Evolutionary conservation across 2,329 filamentous ascomycete genomes (phyloP), one percentile per base, ranked within the genome.

Genomic region (Sphaerostilbella broomeana): DNA sequence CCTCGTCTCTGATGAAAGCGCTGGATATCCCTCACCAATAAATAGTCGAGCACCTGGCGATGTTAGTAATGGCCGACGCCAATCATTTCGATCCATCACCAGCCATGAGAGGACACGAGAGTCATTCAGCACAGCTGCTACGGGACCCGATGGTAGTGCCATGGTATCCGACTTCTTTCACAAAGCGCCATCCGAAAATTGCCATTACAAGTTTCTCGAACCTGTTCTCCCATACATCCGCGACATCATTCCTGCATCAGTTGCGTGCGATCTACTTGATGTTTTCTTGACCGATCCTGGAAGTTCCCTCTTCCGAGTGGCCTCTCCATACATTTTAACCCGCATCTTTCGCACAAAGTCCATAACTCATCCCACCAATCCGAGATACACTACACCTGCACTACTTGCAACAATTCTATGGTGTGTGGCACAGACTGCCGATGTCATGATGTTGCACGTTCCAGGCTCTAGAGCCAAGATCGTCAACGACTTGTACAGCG

Each of bases 351-450:
- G 68, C 13, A 67, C 62, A 43, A 59, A 59, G 38, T 69, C 67
- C 1, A 55, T 72, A 4, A 52, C 68, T 0, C 59, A 65, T 28
- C 53, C 61, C 2, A 55, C 57, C 0, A 59, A 59, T 13, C 66
- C 67, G 2, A 59, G 69, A 17, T 54, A 51, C 8, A 63, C 61
- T 1, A 64, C 67, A 0, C 63, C 68, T 1, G 67, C 69, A 2
- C 52, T 73, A 4, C 51, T 73, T 5, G 60, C 63, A 0, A 65
- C 66, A 1, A 70, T 73, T 42, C 55, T 73, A 0, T 73, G 68
- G 62, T 67, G 62, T 30, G 62, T 65, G 8, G 63, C 67, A 0
- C 65, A 72, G 40, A 71, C 65, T 9, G 66, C 68, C 1, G 66
- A 70, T 35, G 64, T 67, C 34, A 60, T 59, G 19, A 47, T 65